A percentile compares a stretch with the other conserved stretches of the same genome.
Evolutionary conservation across 1,284 basidiomycete genomes (phyloP).

Genomic region (Psilocybe mexicana): DNA sequence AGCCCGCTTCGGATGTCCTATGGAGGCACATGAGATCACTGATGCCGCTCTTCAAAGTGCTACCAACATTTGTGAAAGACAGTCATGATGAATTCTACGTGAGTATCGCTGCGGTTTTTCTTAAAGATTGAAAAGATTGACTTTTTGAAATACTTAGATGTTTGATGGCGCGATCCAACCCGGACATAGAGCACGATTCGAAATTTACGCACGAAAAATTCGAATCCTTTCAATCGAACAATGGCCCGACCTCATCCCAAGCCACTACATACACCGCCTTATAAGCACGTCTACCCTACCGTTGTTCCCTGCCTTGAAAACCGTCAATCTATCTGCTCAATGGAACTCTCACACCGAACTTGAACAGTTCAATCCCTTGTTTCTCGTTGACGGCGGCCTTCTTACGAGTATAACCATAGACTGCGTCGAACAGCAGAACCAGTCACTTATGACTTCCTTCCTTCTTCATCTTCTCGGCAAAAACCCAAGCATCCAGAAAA

Average conservation of each 20-base stretch:
- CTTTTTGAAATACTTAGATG: conserved; percentile 3
- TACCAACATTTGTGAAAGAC: conserved; percentile 19
- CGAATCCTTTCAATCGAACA: conserved; percentile 2
- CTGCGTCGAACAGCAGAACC: conserved; percentile 3
- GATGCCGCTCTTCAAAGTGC: conserved; percentile 23
- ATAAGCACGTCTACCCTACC: not conserved
- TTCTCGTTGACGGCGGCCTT: conserved; percentile 6
- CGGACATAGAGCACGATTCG: conserved; percentile 1
- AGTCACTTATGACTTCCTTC: conserved; percentile 9
- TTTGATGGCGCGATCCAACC: conserved; percentile 1
- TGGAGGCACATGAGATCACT: conserved; percentile 24
- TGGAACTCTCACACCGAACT: not conserved
- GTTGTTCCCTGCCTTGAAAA: conserved; percentile 15
- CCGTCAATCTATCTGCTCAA: not conserved
- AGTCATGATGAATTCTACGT: conserved; percentile 19
- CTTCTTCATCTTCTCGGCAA: conserved; percentile 3
- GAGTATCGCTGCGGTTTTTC: conserved; percentile 1
- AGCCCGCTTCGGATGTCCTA: conserved; percentile 22
- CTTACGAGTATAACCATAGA: conserved; percentile 2
- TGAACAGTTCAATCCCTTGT: conserved; percentile 8
- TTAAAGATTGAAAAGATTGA: not conserved
- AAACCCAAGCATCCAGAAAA: not conserved
- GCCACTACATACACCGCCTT: conserved; percentile 10
- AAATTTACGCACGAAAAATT: conserved; percentile 7
- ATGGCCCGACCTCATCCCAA: conserved; percentile 2